Evolutionary conservation across 805 yeast genomes (phyloP), one percentile per base, ranked within the genome.

Genomic region (Pichia nakasei): DNA sequence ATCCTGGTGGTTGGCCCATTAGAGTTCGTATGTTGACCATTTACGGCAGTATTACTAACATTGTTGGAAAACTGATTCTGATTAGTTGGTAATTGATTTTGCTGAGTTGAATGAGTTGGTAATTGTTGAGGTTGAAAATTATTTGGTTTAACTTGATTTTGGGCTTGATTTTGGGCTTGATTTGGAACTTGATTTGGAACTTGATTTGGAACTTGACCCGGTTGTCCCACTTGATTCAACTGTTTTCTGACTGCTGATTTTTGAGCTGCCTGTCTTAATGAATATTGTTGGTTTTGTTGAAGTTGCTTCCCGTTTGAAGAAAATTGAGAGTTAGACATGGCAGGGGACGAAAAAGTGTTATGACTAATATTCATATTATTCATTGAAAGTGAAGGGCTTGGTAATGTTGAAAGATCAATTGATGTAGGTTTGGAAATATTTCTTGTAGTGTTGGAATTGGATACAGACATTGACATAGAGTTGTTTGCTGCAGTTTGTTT

Each of bases 1-100:
- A 61, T 48, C 19, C 56, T 48, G n/a, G 63, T 57, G 1, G 57
- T 57, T 11, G 29, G 17, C 8, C 9, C n/a, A 7, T 54, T 38
- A 9, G 51, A 38, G 9, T 41, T 29, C 15, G 38, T 48, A 4
- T 46, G 22, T 21, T 42, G 38, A 2, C 43, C 24, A n/a, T 44
- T 44, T 15, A 48, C 48, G 41, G 50, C 48, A 21, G 42, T 51
- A 18, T 50, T 57, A 19, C 50, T 42, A 15, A 48, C 38, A 21
- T 37, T 15, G 34, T 29, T 44, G 21, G 37, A 27, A 35, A 53
- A 47, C 37, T 59, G 64, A 37, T 58, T 59, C 42, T 60, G 65
- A 40, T 60, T 61, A 3, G 66, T 61, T 3, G 66, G 66, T 9
- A 61, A 48, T 41, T 60, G 65, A 13, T 13, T 8, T 27, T 27